Percentiles rank a stretch among this genome's conserved stretches.
phyloP scores from a whole-genome alignment of 1,284 basidiomycete species.

The Leccinum laetum region DNA sequence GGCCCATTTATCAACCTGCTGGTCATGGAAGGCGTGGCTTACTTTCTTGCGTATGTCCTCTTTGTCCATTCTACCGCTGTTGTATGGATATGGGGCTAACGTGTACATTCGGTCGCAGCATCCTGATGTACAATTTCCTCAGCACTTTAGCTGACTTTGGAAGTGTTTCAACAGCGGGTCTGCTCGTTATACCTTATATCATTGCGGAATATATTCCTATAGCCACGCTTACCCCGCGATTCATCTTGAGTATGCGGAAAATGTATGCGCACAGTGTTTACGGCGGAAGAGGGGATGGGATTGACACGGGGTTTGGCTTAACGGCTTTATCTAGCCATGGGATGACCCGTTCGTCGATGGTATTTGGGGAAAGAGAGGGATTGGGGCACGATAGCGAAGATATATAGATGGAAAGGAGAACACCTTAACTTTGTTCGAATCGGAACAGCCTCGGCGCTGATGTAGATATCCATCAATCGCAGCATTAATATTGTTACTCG shows the following conservation, averaged over 20 bases:
- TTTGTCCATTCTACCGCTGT: not conserved
- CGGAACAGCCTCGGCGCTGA: not conserved
- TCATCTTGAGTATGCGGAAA: not conserved
- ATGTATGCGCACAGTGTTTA: not conserved
- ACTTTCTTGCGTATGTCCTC: not conserved
- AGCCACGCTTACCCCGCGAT: not conserved
- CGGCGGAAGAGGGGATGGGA: not conserved
- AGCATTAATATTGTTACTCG: not conserved
- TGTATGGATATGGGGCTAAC: not conserved
- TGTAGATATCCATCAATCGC: not conserved
- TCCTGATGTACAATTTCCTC: not conserved
- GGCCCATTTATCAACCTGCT: not conserved
- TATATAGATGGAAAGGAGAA: no score
- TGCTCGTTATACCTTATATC: not conserved
- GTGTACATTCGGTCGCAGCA: not conserved
- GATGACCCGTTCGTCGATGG: not conserved
- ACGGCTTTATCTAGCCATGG: not conserved
- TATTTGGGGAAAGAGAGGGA: not conserved
- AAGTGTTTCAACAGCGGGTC: not conserved
- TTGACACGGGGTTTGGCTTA: not conserved
- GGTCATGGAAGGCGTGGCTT: not conserved
- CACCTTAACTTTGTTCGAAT: not conserved
- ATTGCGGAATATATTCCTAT: not conserved
- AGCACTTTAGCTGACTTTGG: not conserved
- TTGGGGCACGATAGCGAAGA: no score